A percentile compares a stretch with the other conserved stretches of the same genome.
phyloP scores from a whole-genome alignment of 2,329 filamentous ascomycete species.

The Ascochyta fabae region DNA sequence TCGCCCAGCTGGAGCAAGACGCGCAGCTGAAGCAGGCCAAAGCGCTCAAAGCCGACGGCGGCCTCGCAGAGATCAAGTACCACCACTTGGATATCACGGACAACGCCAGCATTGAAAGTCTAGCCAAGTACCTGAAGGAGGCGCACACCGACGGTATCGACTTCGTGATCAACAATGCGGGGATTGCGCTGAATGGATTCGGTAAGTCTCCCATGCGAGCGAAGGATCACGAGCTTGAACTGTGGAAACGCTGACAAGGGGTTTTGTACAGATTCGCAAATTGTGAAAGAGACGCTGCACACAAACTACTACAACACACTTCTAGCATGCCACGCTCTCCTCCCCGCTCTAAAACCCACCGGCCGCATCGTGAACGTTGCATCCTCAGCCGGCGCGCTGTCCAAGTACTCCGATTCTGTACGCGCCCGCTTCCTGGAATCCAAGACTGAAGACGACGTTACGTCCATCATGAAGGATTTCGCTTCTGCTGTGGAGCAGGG shows the following conservation, averaged over 20 bases:
- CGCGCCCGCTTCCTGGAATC: slow-evolving; percentile 52
- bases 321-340: slow-evolving; percentile 52
- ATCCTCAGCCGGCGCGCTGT: slow-evolving; percentile 54
- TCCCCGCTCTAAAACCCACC: slow-evolving; percentile 54
- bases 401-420: slow-evolving; percentile 55
- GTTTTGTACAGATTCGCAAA: slow-evolving; percentile 45
- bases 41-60: slow-evolving; percentile 48
- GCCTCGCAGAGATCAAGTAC: slow-evolving; percentile 56
- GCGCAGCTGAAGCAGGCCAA: slow-evolving; percentile 55
- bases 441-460: slow-evolving; percentile 53
- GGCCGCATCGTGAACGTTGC: slow-evolving; percentile 59
- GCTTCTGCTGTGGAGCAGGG: slow-evolving; percentile 54
- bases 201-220: slow-evolving; percentile 31
- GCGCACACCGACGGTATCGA: slow-evolving; percentile 59
- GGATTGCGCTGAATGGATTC: slow-evolving; percentile 56
- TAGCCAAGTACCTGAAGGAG: slow-evolving; percentile 52
- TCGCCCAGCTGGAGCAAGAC: slow-evolving; percentile 54
- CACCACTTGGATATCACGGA: slow-evolving; percentile 58
- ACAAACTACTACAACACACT: slow-evolving; percentile 63
- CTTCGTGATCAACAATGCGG: slow-evolving; percentile 63
- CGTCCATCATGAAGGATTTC: slow-evolving; percentile 59
- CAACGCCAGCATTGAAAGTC: slow-evolving; percentile 52
- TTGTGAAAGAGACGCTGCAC: slow-evolving; percentile 58
- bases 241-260: too few relatives aligned
- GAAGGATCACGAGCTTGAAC: too few relatives aligned